A percentile compares a stretch with the other conserved stretches of the same genome.
These are phyloP conservation scores for Zasmidium angulare DNA, from an alignment of 2,329 filamentous ascomycete species.

Conservation along the genomic window DNA sequence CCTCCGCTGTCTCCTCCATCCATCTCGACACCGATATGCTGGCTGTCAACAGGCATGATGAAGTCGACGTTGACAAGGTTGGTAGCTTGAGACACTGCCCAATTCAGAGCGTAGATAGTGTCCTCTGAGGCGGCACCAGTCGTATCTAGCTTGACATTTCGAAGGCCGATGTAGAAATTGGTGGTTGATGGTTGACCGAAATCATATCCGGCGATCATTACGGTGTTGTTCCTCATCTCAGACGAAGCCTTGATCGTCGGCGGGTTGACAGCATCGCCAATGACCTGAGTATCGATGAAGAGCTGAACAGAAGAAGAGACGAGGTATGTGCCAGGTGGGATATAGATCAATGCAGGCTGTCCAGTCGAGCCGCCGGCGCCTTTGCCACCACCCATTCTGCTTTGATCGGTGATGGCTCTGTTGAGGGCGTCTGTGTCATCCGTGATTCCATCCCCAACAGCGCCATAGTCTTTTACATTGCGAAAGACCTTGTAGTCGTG, in stretches of 20 bases:
- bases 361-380: constrained; percentile 15
- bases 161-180: constrained; percentile 32
- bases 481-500: constrained; percentile 60
- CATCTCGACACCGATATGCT: constrained; percentile 39
- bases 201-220: constrained; percentile 25
- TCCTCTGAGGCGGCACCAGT: constrained; percentile 18
- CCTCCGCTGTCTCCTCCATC: constrained; percentile 29
- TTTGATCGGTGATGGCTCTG: constrained; percentile 60
- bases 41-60: constrained; percentile 37
- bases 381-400: constrained; percentile 2
- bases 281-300: constrained; percentile 88
- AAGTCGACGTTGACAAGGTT: constrained; percentile 33
- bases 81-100: constrained; percentile 33
- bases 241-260: constrained; percentile 64
- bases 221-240: constrained; percentile 17
- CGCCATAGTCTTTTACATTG: constrained; percentile 46
- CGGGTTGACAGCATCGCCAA: constrained; percentile 71
- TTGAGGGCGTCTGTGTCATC: constrained; percentile 93
- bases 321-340: constrained; percentile 39
- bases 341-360: constrained; percentile 56
- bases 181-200: constrained; percentile 24
- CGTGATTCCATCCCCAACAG: constrained; percentile 61
- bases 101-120: constrained; percentile 26
- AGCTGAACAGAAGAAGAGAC: constrained; percentile 76
- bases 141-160: constrained; percentile 32